A percentile compares a stretch with the other conserved stretches of the same genome.
Conservation (phyloP, 1,284 basidiomycete genomes). For the Puccinia polysora region DNA sequence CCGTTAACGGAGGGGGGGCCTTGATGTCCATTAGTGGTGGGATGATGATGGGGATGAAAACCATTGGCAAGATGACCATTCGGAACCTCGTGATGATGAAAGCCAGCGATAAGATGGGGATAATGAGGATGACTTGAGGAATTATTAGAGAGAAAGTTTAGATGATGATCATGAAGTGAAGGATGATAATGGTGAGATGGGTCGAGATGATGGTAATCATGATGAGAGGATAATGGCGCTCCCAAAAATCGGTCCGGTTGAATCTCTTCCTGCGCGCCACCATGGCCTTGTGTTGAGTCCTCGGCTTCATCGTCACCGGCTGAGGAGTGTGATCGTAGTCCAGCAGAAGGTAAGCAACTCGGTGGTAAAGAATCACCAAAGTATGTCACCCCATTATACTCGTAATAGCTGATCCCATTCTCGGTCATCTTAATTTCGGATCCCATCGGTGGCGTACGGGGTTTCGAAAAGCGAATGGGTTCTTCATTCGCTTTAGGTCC, state of each 20-base stretch:
- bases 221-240: too few relatives aligned
- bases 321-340: neutral
- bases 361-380: slow-evolving; percentile 5
- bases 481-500: neutral
- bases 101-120: neutral
- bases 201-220: too few relatives aligned
- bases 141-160: too few relatives aligned
- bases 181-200: too few relatives aligned
- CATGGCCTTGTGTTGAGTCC: neutral
- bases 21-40: neutral
- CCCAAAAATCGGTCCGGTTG: too few relatives aligned
- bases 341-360: neutral
- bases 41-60: neutral
- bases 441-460: neutral
- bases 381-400: slow-evolving; percentile 32
- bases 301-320: neutral
- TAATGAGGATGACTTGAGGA: neutral
- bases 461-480: neutral
- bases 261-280: too few relatives aligned
- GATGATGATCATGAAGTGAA: too few relatives aligned
- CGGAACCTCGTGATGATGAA: neutral
- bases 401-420: slow-evolving; percentile 23
- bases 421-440: slow-evolving; percentile 12
- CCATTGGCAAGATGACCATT: neutral
- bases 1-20: neutral